Conservation (phyloP, 1,284 basidiomycete species). For the Papiliotrema nemorosa region DNA sequence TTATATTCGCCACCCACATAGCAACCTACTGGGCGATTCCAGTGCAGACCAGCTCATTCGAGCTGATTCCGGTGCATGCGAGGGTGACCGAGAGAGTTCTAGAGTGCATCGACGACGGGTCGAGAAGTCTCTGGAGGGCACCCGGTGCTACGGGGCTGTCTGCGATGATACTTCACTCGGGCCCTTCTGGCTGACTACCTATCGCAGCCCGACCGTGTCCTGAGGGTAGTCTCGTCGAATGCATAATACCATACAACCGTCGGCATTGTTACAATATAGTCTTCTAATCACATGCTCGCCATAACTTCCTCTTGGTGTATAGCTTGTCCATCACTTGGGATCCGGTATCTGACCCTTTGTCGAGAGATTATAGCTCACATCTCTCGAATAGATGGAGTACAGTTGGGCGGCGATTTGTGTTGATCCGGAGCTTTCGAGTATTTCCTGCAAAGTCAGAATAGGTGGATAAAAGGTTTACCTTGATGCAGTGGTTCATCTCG, state of each 20-base stretch:
- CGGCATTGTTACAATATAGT: too few relatives aligned
- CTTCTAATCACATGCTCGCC: too few relatives aligned
- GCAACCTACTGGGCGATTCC: too few relatives aligned
- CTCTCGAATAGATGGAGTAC: slow-evolving; percentile 73
- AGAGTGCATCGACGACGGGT: not conserved
- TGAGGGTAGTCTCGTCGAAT: too few relatives aligned
- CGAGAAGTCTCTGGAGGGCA: too few relatives aligned
- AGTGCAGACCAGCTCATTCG: not conserved
- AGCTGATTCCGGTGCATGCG: not conserved
- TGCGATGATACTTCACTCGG: not conserved
- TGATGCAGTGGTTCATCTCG: slow-evolving; percentile 48
- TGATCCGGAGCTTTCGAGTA: slow-evolving; percentile 29
- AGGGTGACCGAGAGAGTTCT: not conserved
- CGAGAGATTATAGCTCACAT: slow-evolving; percentile 79
- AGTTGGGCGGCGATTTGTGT: slow-evolving; percentile 73
- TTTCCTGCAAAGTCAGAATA: slow-evolving; percentile 26
- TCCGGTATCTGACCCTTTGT: slow-evolving; percentile 51
- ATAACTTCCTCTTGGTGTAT: not conserved
- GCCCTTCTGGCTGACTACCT: too few relatives aligned
- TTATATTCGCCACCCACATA: not conserved
- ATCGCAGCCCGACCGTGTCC: too few relatives aligned
- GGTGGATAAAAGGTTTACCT: slow-evolving; percentile 20
- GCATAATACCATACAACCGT: too few relatives aligned
- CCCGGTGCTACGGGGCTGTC: not conserved
- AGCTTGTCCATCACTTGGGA: slow-evolving; percentile 19